Percentiles rank a stretch among this genome's conserved stretches.
These are phyloP conservation scores for Halophytophthora batemanensis DNA, from an alignment of 352 stramenopile genomes.

Conservation along the genomic window DNA sequence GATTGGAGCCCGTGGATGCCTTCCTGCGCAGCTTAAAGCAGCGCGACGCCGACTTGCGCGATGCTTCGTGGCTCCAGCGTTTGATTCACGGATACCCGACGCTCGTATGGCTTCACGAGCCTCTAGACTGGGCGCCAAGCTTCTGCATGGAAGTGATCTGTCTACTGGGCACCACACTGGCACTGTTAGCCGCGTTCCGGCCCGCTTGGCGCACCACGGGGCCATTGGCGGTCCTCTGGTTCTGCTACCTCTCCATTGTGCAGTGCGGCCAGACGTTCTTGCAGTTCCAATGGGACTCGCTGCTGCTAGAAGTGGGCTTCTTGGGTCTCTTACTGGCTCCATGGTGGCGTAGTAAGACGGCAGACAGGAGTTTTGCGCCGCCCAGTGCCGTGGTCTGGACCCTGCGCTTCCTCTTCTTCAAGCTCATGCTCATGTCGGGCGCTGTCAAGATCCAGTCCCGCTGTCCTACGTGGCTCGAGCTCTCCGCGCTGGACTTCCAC, in stretches of 20 bases:
- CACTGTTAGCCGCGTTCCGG: conserved; percentile 27
- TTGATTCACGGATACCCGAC: conserved; percentile 41
- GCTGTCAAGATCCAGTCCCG: conserved; percentile 89
- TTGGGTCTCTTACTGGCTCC: conserved; percentile 53
- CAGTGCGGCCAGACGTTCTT: conserved; percentile 86
- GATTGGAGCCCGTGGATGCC: conserved; percentile 52
- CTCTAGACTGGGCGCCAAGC: conserved; percentile 37
- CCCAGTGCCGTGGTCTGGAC: conserved; percentile 43
- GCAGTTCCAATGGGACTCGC: conserved; percentile 91
- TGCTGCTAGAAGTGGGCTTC: conserved; percentile 86
- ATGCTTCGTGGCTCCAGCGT: conserved; percentile 14
- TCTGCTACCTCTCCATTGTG: conserved; percentile 79
- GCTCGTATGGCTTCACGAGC: conserved; percentile 51
- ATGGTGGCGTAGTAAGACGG: conserved; percentile 22
- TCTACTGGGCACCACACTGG: conserved; percentile 28
- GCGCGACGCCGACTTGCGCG: conserved; percentile 5
- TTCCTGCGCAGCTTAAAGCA: conserved; percentile 41
- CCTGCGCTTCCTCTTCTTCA: conserved; percentile 90
- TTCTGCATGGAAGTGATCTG: conserved; percentile 50
- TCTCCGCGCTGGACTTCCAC: conserved; percentile 91
- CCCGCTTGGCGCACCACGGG: conserved; percentile 31
- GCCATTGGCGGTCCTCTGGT: conserved; percentile 35
- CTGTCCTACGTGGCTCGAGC: conserved; percentile 88
- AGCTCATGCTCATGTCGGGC: conserved; percentile 93
- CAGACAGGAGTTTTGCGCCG: conserved; percentile 26